These are phyloP conservation scores for Toxoplasma gondii DNA, from an alignment of 169 alveolate genomes.

Conservation along the genomic window DNA sequence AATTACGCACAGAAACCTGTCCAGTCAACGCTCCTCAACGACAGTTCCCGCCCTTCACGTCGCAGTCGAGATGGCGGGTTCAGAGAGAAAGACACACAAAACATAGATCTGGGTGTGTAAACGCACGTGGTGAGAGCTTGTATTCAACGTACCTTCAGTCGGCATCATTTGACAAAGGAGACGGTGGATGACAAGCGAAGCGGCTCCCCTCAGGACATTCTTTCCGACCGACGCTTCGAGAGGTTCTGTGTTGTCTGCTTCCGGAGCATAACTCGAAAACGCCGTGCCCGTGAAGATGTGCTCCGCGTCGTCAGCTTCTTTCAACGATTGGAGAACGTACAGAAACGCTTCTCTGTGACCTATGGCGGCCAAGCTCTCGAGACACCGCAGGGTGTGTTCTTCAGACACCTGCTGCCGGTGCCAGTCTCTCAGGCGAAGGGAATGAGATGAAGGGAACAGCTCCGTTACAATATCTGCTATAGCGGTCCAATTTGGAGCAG, in stretches of 20 bases:
- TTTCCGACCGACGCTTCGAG: background rate
- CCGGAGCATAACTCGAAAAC: background rate
- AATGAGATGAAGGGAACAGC: background rate
- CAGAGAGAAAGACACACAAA: too few relatives aligned
- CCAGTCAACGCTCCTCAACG: too few relatives aligned
- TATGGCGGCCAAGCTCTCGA: background rate
- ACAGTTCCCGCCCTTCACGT: too few relatives aligned
- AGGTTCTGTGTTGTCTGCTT: background rate
- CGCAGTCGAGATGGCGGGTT: too few relatives aligned
- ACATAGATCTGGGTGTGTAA: background rate
- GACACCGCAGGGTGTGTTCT: background rate
- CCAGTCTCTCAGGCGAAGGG: background rate
- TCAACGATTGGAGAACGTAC: background rate
- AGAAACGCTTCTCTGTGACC: background rate
- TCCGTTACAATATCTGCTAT: background rate
- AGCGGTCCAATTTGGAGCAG: background rate
- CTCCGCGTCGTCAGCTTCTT: background rate
- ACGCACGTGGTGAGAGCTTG: background rate
- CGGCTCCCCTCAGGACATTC: constrained; percentile 20
- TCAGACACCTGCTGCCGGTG: background rate
- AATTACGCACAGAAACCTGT: too few relatives aligned
- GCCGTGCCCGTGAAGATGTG: background rate
- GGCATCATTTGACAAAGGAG: constrained; percentile 43
- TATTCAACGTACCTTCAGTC: constrained; percentile 31
- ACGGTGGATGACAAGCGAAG: constrained; percentile 62